These are phyloP conservation scores for Linnemannia elongata DNA, from an alignment of 192 early-diverging fungal genomes.

Conservation along the genomic window DNA sequence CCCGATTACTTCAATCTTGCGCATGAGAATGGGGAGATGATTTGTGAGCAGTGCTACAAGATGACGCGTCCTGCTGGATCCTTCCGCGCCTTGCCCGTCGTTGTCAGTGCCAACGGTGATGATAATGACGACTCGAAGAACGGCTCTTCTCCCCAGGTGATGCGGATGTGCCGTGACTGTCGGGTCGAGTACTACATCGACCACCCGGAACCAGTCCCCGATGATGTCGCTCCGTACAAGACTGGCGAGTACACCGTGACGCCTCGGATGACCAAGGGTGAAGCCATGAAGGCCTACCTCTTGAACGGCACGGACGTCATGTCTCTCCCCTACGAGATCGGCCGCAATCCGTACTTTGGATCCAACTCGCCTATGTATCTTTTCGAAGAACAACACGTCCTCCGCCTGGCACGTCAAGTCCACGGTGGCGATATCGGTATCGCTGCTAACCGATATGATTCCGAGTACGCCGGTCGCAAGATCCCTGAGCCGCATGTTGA, in stretches of 20 bases:
- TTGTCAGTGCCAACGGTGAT: not conserved
- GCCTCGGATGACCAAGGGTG: conserved; percentile 18
- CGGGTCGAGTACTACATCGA: conserved; percentile 9
- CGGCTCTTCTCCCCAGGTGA: not conserved
- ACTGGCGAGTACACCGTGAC: not conserved
- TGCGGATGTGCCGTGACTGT: conserved; percentile 8
- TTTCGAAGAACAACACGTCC: conserved; percentile 4
- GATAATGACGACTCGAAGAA: not conserved
- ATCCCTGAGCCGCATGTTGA: not conserved
- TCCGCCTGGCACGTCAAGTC: conserved; percentile 9
- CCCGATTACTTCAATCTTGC: conserved; percentile 4
- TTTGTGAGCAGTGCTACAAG: conserved; percentile 8
- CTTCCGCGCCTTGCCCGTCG: conserved; percentile 2
- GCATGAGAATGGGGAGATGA: conserved; percentile 4
- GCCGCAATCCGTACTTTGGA: conserved; percentile 7
- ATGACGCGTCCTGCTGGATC: not conserved
- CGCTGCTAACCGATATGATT: not conserved
- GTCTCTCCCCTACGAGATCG: conserved; percentile 17
- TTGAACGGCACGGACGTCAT: not conserved
- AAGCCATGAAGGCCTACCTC: conserved; percentile 15
- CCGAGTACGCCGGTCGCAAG: conserved; percentile 9
- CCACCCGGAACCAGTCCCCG: not conserved
- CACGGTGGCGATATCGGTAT: conserved; percentile 1
- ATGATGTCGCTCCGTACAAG: not conserved
- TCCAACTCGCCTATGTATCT: conserved; percentile 8